Base-by-base conservation (phyloP, 2,329 filamentous ascomycete genomes). In the Pestalotiopsis sp. region DNA sequence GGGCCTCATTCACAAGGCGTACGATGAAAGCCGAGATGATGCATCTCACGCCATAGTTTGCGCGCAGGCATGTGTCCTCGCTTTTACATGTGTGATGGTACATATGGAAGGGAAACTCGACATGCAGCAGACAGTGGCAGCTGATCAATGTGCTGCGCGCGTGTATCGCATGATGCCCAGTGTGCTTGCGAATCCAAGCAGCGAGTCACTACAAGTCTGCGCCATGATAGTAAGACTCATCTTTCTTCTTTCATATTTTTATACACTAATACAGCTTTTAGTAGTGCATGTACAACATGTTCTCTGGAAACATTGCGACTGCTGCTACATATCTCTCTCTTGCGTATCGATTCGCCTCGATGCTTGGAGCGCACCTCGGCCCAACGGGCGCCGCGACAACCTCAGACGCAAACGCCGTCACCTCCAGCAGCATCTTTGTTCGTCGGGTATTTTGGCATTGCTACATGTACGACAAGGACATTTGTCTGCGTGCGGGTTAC, bases 381-480 rank as follows among this genome's bases (percentile, higher is more conserved):
- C 58, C 62, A 11, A 12, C 56, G n/a, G n/a, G 59, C 14, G n/a
- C 17, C 52, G n/a, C 13, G 31, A 39, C 4, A 17, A 52, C 1
- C 13, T 52, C 4, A 20, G 20, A 20, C 45, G 4, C 38, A 1
- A 66, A 72, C 38, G 39, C 62, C 11, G 38, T 41, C 4, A 72
- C 77, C 49, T 78, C 78, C 1, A 73, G 75, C 58, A 73, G 75
- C 49, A 73, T 76, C 9, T 78, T 83, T 36, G 70, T 82, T 0
- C 79, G 83, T 2, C 72, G 77, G 36, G 66, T 89, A 0, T 89
- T 89, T 72, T 89, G 87, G 87, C 71, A 88, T 4, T 84, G 83
- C 70, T 89, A 87, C 68, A 80, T 79, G 2, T 75, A 87, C 11
- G 87, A 89, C 71, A 89, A 87, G 69, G 86, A 89, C n/a, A 80